Evolutionary conservation across 2,329 filamentous ascomycete species (phyloP).

Genomic region (Cercospora sp.): DNA sequence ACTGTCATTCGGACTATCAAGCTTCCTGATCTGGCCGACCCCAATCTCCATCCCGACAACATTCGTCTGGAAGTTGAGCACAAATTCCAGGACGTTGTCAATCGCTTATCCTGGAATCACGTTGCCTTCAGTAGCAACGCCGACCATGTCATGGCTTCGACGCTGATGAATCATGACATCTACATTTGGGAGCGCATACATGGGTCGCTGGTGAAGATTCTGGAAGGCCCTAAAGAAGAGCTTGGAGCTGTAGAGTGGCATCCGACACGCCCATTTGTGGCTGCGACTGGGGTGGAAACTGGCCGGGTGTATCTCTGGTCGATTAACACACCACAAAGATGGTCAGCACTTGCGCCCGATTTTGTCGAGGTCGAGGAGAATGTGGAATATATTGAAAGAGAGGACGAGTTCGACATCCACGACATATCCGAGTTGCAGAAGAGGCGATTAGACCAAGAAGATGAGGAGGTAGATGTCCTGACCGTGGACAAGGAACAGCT

Average conservation of each 20-base stretch:
- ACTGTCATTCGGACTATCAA: constrained; percentile 91
- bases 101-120: constrained; percentile 93
- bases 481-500: constrained; percentile 64
- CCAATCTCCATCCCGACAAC: constrained; percentile 75
- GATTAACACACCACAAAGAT: constrained; percentile 90
- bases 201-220: constrained; percentile 91
- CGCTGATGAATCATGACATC: constrained; percentile 97
- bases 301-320: constrained; percentile 96
- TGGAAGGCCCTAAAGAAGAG: constrained; percentile 95
- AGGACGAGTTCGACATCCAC: constrained; percentile 98
- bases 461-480: constrained; percentile 89
- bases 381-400: constrained; percentile 89
- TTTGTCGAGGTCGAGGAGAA: constrained; percentile 98
- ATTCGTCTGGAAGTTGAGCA: constrained; percentile 91
- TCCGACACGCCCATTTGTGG: constrained; percentile 80
- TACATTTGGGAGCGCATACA: constrained; percentile 97
- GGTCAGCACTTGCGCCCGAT: constrained; percentile 94
- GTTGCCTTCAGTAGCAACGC: constrained; percentile 92
- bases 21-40: constrained; percentile 69
- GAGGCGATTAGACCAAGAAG: constrained; percentile 83
- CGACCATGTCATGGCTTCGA: constrained; percentile 94
- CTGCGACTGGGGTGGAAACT: constrained; percentile 88
- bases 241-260: constrained; percentile 98
- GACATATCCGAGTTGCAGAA: constrained; percentile 93
- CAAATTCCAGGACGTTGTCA: constrained; percentile 97